Percentiles rank a stretch among this genome's conserved stretches.
These are phyloP conservation scores for Chaetomium olivaceum DNA, from an alignment of 2,329 filamentous ascomycete genomes.

Conservation along the genomic window DNA sequence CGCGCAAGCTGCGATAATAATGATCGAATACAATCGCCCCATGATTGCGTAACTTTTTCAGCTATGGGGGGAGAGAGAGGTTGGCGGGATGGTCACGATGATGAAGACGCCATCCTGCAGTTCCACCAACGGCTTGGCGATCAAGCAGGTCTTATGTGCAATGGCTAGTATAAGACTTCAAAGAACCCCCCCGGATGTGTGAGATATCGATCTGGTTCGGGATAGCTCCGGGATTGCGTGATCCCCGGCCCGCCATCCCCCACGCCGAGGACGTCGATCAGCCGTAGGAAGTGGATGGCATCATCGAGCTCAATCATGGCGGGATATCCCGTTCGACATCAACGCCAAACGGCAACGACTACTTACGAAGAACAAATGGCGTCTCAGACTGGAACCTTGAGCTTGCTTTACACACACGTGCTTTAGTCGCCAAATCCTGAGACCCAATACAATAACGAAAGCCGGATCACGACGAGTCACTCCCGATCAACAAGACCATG, in stretches of 20 bases:
- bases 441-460: neutral
- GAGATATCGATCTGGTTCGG: neutral
- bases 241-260: conserved; percentile 12
- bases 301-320: conserved; percentile 18
- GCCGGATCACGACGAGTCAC: neutral
- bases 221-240: conserved; percentile 5
- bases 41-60: neutral
- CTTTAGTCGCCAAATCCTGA: neutral
- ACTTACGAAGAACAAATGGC: neutral
- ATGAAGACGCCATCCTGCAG: neutral
- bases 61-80: neutral
- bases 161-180: neutral
- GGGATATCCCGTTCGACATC: neutral
- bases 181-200: neutral
- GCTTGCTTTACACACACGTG: neutral
- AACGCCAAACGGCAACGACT: neutral
- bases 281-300: conserved; percentile 15
- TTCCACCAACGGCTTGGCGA: neutral
- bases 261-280: conserved; percentile 21
- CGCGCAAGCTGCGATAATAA: neutral
- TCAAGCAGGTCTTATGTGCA: neutral
- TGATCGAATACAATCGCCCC: neutral
- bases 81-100: neutral
- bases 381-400: neutral
- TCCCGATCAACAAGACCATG: neutral